Evolutionary conservation across 2,329 filamentous ascomycete genomes (phyloP).

Genomic region (Piedraia hortae): DNA sequence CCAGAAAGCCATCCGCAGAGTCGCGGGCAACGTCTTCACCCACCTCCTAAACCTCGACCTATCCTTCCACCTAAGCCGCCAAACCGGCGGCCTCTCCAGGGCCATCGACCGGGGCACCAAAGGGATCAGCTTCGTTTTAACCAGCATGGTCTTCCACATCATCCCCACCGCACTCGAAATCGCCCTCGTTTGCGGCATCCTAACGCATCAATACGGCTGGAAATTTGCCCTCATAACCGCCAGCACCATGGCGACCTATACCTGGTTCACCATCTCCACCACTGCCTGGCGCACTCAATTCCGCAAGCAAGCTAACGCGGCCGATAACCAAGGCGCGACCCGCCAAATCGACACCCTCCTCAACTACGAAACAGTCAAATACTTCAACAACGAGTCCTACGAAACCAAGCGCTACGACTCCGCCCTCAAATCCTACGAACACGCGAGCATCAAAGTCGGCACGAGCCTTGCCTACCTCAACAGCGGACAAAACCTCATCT

Average conservation of each 20-base stretch:
- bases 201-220: slow-evolving; percentile 84
- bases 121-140: slow-evolving; percentile 88
- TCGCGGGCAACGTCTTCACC: slow-evolving; percentile 76
- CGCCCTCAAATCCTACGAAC: slow-evolving; percentile 64
- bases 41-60: slow-evolving; percentile 73
- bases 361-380: slow-evolving; percentile 97
- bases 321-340: slow-evolving; percentile 83
- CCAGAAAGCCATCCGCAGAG: slow-evolving; percentile 79
- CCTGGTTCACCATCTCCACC: slow-evolving; percentile 88
- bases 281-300: slow-evolving; percentile 96
- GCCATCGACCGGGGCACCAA: slow-evolving; percentile 94
- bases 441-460: slow-evolving; percentile 85
- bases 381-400: slow-evolving; percentile 96
- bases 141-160: slow-evolving; percentile 96
- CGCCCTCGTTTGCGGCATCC: slow-evolving; percentile 76
- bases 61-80: slow-evolving; percentile 77
- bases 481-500: slow-evolving; percentile 88
- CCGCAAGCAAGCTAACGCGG: slow-evolving; percentile 76
- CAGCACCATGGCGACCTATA: slow-evolving; percentile 75
- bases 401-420: slow-evolving; percentile 78
- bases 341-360: slow-evolving; percentile 90
- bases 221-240: slow-evolving; percentile 81
- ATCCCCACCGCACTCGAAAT: slow-evolving; percentile 86
- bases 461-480: slow-evolving; percentile 85
- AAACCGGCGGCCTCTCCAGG: slow-evolving; percentile 78